Conservation (phyloP, 2,329 filamentous ascomycete species). For the Venturia oleaginea region DNA sequence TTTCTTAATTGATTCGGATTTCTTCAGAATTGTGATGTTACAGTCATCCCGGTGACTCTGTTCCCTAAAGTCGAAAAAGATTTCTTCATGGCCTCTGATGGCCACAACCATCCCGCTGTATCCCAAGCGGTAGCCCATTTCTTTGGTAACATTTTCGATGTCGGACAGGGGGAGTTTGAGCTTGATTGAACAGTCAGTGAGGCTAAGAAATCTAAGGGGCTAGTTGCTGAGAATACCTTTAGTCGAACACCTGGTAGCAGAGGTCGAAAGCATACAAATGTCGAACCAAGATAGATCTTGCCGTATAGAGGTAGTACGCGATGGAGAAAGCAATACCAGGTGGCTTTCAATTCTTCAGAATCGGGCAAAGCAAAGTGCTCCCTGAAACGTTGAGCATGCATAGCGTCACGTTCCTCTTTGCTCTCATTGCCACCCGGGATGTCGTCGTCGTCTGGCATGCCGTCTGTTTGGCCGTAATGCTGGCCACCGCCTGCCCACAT, state of each 20-base stretch:
- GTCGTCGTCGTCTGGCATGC: conserved; percentile 55
- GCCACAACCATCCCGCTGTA: conserved; percentile 89
- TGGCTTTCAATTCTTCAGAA: conserved; percentile 73
- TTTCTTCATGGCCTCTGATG: conserved; percentile 85
- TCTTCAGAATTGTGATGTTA: conserved; percentile 64
- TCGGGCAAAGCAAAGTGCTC: conserved; percentile 83
- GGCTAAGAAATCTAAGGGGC: conserved; percentile 17
- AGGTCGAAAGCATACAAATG: conserved; percentile 86
- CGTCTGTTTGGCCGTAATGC: conserved; percentile 68
- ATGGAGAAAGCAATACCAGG: conserved; percentile 88
- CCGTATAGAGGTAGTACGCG: conserved; percentile 86
- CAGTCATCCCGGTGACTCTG: conserved; percentile 80
- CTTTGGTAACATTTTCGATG: conserved; percentile 87
- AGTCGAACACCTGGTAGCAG: conserved; percentile 81
- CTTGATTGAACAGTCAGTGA: conserved; percentile 17
- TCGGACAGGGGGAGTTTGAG: conserved; percentile 83
- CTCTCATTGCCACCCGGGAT: conserved; percentile 34
- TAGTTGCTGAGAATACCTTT: conserved; percentile 39
- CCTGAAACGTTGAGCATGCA: conserved; percentile 62
- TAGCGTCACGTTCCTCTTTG: conserved; percentile 38
- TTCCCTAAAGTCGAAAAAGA: conserved; percentile 88
- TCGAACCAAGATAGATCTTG: conserved; percentile 88
- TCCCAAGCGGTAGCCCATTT: conserved; percentile 76
- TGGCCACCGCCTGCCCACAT: conserved; percentile 91
- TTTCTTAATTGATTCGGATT: conserved; percentile 57